Evolutionary conservation across 208 protist species (phyloP).

Genomic region (Acanthamoeba pearcei): DNA sequence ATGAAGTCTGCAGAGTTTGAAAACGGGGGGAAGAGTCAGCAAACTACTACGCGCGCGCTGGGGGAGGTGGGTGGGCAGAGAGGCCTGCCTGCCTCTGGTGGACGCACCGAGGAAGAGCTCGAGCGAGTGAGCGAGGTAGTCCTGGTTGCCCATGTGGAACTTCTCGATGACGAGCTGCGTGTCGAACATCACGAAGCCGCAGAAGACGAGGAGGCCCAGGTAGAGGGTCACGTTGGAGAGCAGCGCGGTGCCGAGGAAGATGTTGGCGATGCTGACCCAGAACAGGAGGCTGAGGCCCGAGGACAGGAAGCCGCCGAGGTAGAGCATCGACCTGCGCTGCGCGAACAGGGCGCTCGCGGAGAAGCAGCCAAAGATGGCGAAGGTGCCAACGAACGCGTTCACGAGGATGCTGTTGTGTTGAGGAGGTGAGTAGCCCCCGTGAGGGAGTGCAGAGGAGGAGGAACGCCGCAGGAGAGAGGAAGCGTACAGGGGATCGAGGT

Average conservation of each 20-base stretch:
- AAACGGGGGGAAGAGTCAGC: not conserved
- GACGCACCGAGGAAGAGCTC: slow-evolving; percentile 51
- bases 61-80: no score
- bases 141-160: not conserved
- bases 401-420: slow-evolving; percentile 15
- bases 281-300: slow-evolving; percentile 6
- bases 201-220: slow-evolving; percentile 10
- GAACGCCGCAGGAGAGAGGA: not conserved
- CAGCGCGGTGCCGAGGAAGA: not conserved
- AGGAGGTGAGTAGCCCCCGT: not conserved
- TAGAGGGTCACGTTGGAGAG: slow-evolving; percentile 1
- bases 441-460: not conserved
- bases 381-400: slow-evolving; percentile 1
- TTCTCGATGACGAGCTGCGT: slow-evolving; percentile 57
- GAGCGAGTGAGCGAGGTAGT: not conserved
- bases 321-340: slow-evolving; percentile 48
- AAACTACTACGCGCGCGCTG: no score
- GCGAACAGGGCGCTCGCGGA: slow-evolving; percentile 44
- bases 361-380: slow-evolving; percentile 36
- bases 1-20: not conserved
- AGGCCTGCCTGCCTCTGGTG: not conserved
- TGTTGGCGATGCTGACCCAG: not conserved
- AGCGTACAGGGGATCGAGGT: not conserved
- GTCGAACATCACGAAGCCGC: slow-evolving; percentile 63
- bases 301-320: slow-evolving; percentile 19